Evolutionary conservation across 148 eudicot genomes (phyloP), one percentile per base, ranked within the genome.

Genomic region (Silene uniflora): DNA sequence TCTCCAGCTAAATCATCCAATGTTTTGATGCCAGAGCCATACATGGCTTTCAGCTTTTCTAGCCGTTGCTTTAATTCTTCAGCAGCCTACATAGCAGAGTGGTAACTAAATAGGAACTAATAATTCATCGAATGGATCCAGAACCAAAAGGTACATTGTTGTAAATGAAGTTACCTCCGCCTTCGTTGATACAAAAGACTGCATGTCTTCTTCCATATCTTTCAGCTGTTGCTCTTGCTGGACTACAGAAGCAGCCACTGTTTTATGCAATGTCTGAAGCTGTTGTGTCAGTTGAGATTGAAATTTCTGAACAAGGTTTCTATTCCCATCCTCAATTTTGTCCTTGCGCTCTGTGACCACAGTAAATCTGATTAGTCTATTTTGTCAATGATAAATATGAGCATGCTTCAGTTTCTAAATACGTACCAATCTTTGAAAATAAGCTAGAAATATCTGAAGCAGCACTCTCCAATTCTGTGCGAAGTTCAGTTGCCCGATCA

Each of bases 141-240:
- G 24, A 56, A 12, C 65, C 54, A 78, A 61, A 52, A 25, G n/a
- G 65, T 65, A 65, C 21, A 60, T 10, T 46, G 66, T 16, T 62
- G 21, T 24, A 54, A 67, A 54, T 25, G 75, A 10, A 29, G 1
- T 61, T 87, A 90, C 99, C 95, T 91, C 89, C 76, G 90, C 83
- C 85, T 96, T 96, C n/a, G 90, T 92, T 63, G 94, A 89, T 68
- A 96, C 94, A 86, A 96, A 96, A 52, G 91, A 88, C 76, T 96
- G 91, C 98, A 96, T 92, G 76, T 96, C 97, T 78, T 92, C 98
- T 88, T 92, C 97, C 94, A 96, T 92, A 76, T 83, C 88, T 79
- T 88, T 91, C 82, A 96, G 76, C 55, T 90, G 94, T 81, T 84
- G 87, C 78, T 96, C 99, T 89, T 96, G 98, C 75, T 96, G 94